Conservation (phyloP, 2,329 filamentous ascomycete species). For the Colletotrichum sp. region DNA sequence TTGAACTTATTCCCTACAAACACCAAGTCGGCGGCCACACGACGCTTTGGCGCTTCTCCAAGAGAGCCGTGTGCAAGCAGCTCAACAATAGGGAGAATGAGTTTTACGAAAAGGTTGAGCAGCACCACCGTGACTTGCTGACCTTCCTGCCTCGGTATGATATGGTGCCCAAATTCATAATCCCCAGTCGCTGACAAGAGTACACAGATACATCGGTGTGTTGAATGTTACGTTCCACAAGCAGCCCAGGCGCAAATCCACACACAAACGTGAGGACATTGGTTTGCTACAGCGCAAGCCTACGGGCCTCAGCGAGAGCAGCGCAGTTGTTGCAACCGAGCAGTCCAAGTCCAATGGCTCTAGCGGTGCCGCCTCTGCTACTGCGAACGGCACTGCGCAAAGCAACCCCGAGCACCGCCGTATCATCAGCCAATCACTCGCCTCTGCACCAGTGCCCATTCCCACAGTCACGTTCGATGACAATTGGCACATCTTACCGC, state of each 20-base stretch:
- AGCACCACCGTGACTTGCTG: constrained; percentile 85
- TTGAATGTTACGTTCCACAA: constrained; percentile 96
- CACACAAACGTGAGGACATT: constrained; percentile 54
- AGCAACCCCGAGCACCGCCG: constrained; percentile 37
- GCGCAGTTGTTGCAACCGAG: neutral
- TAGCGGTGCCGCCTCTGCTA: neutral
- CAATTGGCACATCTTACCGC: constrained; percentile 90
- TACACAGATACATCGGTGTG: constrained; percentile 89
- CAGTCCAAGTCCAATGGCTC: neutral
- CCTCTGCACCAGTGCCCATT: constrained; percentile 67
- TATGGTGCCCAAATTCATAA: neutral
- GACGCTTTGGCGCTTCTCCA: constrained; percentile 94
- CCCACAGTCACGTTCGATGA: constrained; percentile 94
- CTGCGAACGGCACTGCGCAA: neutral
- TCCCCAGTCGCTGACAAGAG: neutral
- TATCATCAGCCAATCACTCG: constrained; percentile 77
- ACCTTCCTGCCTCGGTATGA: constrained; percentile 85
- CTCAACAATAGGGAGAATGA: constrained; percentile 98
- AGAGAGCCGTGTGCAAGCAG: constrained; percentile 95
- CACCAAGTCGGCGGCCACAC: constrained; percentile 98
- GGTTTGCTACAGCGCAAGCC: constrained; percentile 27
- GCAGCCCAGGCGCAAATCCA: constrained; percentile 70
- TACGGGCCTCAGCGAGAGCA: neutral
- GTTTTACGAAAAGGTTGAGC: constrained; percentile 97
- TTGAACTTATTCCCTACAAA: constrained; percentile 94